Conservation (phyloP, 148 eudicot genomes). For the Polygonum aviculare region DNA sequence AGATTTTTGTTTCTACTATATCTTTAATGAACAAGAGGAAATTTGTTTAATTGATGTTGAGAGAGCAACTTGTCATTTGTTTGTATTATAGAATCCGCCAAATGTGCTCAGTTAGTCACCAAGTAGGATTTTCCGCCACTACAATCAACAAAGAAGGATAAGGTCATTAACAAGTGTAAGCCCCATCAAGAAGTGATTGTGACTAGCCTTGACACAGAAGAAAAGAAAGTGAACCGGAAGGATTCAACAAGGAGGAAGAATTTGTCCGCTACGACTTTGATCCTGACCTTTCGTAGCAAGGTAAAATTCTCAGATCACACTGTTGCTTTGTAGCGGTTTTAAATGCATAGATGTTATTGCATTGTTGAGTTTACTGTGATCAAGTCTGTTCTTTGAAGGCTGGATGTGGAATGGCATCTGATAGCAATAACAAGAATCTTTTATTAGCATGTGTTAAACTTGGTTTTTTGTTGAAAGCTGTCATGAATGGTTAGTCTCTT, state of each 20-base stretch:
- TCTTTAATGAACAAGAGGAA: too few relatives aligned
- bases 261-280: constrained; percentile 30
- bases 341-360: background rate
- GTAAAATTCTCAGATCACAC: constrained; percentile 7
- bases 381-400: constrained; percentile 17
- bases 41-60: too few relatives aligned
- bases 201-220: constrained; percentile 52
- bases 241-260: constrained; percentile 21
- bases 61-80: too few relatives aligned
- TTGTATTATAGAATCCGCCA: constrained; percentile 12
- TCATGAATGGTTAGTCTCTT: too few relatives aligned
- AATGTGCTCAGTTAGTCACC: too few relatives aligned
- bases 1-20: too few relatives aligned
- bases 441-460: too few relatives aligned
- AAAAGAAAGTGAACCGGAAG: constrained; percentile 14
- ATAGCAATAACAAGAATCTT: background rate
- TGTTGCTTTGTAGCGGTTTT: background rate
- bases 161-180: constrained; percentile 17
- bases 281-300: constrained; percentile 56
- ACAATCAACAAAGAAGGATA: background rate
- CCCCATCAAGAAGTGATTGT: constrained; percentile 43
- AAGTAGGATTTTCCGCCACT: background rate
- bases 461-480: too few relatives aligned
- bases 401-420: constrained; percentile 33
- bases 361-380: background rate